Evolutionary conservation across 2,329 filamentous ascomycete species (phyloP).

Genomic region (Penicillium sp.): DNA sequence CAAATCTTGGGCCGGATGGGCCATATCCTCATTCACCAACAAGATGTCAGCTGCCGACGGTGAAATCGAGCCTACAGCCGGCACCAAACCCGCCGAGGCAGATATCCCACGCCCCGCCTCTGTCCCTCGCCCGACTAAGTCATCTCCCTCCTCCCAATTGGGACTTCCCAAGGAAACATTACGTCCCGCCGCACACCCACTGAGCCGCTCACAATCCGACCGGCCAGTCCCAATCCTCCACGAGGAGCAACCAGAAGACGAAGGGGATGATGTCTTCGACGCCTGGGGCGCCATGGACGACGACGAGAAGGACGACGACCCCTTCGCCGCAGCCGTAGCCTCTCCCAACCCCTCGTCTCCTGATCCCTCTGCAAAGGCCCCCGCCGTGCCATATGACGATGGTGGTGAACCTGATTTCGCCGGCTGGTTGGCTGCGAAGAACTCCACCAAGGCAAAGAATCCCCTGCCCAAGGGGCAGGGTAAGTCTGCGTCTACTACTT

Average conservation of each 20-base stretch:
- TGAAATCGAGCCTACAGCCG: slow-evolving; percentile 68
- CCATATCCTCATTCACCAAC: slow-evolving; percentile 97
- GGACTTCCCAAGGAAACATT: slow-evolving; percentile 23
- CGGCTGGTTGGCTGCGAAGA: slow-evolving; percentile 87
- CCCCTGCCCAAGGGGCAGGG: slow-evolving; percentile 78
- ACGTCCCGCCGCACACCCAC: slow-evolving; percentile 27
- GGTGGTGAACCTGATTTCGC: slow-evolving; percentile 92
- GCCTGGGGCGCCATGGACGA: slow-evolving; percentile 72
- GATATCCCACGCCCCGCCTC: slow-evolving; percentile 48
- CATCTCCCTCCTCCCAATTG: slow-evolving; percentile 28
- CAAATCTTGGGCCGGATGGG: slow-evolving; percentile 88
- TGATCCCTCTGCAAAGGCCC: slow-evolving; percentile 29
- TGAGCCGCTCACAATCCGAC: slow-evolving; percentile 43
- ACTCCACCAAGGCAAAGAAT: slow-evolving; percentile 69
- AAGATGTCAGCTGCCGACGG: slow-evolving; percentile 81
- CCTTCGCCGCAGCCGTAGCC: slow-evolving; percentile 33
- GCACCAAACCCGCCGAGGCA: slow-evolving; percentile 44
- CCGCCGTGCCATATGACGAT: slow-evolving; percentile 67
- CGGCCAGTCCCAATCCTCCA: slow-evolving; percentile 40
- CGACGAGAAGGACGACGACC: slow-evolving; percentile 48
- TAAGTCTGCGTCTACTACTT: slow-evolving; percentile 53
- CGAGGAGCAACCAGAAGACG: slow-evolving; percentile 49
- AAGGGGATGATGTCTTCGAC: slow-evolving; percentile 63
- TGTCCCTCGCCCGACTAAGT: slow-evolving; percentile 44
- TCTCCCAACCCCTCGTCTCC: slow-evolving; percentile 28